Evolutionary conservation across 2,329 filamentous ascomycete species (phyloP).

Genomic region (Ceratocystis diversiconidia): DNA sequence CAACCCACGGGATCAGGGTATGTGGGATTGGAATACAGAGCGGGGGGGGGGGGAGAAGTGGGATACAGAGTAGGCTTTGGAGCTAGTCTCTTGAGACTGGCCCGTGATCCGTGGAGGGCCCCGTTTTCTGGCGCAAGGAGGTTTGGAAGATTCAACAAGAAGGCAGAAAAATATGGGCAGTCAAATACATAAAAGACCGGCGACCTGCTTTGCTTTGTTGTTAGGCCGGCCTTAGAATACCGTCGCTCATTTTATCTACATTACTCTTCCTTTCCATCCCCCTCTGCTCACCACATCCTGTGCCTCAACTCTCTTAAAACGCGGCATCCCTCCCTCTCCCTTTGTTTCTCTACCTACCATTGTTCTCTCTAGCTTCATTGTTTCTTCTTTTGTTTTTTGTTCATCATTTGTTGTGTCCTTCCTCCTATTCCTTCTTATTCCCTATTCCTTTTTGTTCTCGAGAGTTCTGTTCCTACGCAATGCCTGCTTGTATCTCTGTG

Average conservation of each 20-base stretch:
- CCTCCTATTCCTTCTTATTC: not conserved
- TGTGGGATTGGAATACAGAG: too few species aligned
- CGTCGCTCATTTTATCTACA: not conserved
- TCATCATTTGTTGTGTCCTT: too few species aligned
- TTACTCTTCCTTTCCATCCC: not conserved
- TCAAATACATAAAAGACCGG: not conserved
- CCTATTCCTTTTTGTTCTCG: not conserved
- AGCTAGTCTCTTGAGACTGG: not conserved
- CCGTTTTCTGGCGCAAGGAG: not conserved
- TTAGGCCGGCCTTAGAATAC: not conserved
- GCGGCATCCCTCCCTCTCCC: not conserved
- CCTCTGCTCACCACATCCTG: not conserved
- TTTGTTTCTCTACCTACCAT: not conserved
- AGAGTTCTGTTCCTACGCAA: not conserved
- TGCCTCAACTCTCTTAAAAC: not conserved
- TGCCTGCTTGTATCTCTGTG: slow-evolving; percentile 14
- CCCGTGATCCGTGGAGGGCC: not conserved
- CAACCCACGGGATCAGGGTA: too few species aligned
- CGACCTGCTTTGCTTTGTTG: not conserved
- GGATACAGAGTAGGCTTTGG: too few species aligned
- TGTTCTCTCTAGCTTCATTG: not conserved
- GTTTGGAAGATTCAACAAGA: not conserved
- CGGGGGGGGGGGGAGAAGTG: too few species aligned
- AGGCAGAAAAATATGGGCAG: not conserved
- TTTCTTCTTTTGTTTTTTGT: not conserved